These are phyloP conservation scores for Ceratocystis albifundus DNA, from an alignment of 2,329 filamentous ascomycete genomes.

Conservation along the genomic window DNA sequence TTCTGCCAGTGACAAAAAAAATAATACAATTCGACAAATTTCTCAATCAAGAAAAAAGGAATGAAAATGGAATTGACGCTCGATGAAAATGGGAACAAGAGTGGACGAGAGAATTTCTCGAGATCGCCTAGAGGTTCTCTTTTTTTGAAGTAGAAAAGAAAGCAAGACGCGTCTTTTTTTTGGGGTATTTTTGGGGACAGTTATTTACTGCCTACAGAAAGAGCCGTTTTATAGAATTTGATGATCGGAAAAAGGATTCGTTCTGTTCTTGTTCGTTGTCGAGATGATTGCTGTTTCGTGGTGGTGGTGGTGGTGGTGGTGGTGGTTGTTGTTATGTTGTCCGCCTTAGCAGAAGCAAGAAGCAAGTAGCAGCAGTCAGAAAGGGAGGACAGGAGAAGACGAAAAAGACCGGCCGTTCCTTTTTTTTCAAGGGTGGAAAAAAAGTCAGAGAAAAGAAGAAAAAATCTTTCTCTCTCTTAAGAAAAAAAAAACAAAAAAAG, in stretches of 20 bases:
- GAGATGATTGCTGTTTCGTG: neutral
- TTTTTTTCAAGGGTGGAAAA: constrained; percentile 12
- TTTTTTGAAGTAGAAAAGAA: neutral
- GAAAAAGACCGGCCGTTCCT: neutral
- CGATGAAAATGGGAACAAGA: neutral
- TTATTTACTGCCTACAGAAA: neutral
- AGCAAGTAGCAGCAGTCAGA: neutral
- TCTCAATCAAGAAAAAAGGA: neutral
- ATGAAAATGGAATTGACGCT: neutral
- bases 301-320: too few relatives aligned
- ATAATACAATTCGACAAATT: neutral
- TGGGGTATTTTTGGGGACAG: neutral
- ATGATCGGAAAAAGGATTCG: too few relatives aligned
- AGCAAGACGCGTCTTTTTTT: constrained; percentile 8
- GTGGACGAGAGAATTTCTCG: constrained; percentile 4
- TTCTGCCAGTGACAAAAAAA: neutral
- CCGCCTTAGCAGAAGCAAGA: neutral
- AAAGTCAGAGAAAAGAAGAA: constrained; percentile 11
- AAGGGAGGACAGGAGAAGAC: constrained; percentile 5
- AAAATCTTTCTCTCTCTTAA: neutral
- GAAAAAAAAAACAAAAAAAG: neutral
- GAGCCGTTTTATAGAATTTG: neutral
- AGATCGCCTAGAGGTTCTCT: neutral
- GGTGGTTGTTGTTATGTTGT: neutral
- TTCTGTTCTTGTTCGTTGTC: too few relatives aligned